Evolutionary conservation across 2,329 filamentous ascomycete species (phyloP), one percentile per base, ranked within the genome.

Genomic region (Hypoxylon sp.): DNA sequence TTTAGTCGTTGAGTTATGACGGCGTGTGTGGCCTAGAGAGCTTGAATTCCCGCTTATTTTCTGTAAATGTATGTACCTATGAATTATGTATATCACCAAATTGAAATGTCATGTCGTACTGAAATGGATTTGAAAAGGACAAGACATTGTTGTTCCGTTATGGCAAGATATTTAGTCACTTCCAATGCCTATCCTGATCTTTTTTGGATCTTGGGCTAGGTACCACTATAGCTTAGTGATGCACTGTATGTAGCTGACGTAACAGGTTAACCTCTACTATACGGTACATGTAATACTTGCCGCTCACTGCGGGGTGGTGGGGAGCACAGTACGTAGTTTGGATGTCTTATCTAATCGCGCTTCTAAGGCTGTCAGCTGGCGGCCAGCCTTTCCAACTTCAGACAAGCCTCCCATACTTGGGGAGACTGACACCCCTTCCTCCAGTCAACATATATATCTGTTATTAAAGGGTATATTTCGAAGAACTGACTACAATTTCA

Each of bases 1-100:
- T 14, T 52, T 76, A 35, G 62, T 73, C 3, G 31, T 66, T 35
- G 71, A 68, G 42, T 67, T 71, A 39, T 70, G 26, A 57, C 17
- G 11, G 39, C 39, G 11, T n/a, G n/a, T 9, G 6, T 44, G 8
- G 10, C 17, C 19, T 11, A 19, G 1, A 42, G 39, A 44, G 8
- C n/a, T 8, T 19, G 4, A 19, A 13, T 19, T 6, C 39, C n/a
- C n/a, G 22, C 11, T 1, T 10, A 44, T 17, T 17, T 3, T 10
- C 1, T 11, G 9, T 8, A 10, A 10, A 8, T 19, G 1, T 42
- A 42, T 17, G 2, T 17, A 2, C 5, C 4, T 17, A 6, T 17
- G 6, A 19, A 19, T 37, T 37, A n/a, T 42, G n/a, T 42, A 10
- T 42, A 9, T 42, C 3, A 5, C 3, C 26, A 26, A 26, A 26